Base-by-base conservation (phyloP, 768 basidiomycete species). In the Neoboletus brunneissimus region DNA sequence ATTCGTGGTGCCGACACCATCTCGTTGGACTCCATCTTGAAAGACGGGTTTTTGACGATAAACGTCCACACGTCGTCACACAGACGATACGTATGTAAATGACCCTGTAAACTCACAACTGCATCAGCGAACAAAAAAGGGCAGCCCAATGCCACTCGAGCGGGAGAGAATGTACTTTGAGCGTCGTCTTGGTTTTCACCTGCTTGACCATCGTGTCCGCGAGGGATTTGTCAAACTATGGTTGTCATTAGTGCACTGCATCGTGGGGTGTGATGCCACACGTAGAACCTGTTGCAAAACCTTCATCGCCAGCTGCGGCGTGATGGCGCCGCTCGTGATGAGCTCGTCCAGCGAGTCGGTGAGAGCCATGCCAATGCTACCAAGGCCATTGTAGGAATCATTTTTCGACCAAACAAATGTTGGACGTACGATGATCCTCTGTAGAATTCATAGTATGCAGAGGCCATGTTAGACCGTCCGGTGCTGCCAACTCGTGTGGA, bases 51-150 rank as follows among this genome's bases (percentile, higher is more conserved):
- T 72, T 94, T 91, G 49, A 98, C 90, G 59, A 96, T 91, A 73
- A 98, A 99, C 51, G 96, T 98, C 97, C 97, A 98, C 47, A 98
- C 96, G 68, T 95, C 94, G 75, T 96, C 94, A 71, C 91, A 93
- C 4, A 93, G 80, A 9, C 92, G 85, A 72, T 97, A 99, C 2
- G 94, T 98, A 62, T 89, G 84, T 53, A 98, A 75, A 69, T 95
- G 90, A 18, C 94, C 96, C 92, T 91, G 60, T 13, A 49, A 53
- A 42, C 34, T 1, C 38, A 55, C 2, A 10, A 18, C 23, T 20
- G 27, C 11, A 25, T 63, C 29, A 67, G 59, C 45, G 38, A 27
- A 53, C 3, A 20, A 13, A 15, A 5, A 32, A 3, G 7, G 10
- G 13, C 29, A 38, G 18, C 20, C 23, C 29, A 42, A 16, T 31